These are phyloP conservation scores for Stemphylium lycopersici DNA, from an alignment of 2,329 filamentous ascomycete species.

Conservation along the genomic window DNA sequence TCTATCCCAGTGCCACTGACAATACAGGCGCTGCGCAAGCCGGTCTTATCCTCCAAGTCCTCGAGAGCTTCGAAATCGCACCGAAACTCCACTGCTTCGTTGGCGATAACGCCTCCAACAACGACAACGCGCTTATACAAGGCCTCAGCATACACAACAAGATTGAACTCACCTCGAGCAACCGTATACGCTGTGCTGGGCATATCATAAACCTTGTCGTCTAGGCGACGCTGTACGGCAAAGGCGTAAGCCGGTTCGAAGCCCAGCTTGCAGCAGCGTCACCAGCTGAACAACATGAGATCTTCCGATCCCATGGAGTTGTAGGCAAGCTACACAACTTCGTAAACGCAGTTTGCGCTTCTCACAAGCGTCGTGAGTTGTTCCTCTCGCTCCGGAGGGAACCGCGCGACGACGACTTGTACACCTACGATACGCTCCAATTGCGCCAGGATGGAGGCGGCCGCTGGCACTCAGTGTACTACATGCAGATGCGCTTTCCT, in stretches of 20 bases:
- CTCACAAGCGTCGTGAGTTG: slow-evolving; percentile 5
- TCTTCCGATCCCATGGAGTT: not conserved
- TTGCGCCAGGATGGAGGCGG: slow-evolving; percentile 10
- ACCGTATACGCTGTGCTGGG: slow-evolving; percentile 3
- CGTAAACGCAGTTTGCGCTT: slow-evolving; percentile 5
- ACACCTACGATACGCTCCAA: slow-evolving; percentile 2
- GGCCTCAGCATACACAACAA: not conserved
- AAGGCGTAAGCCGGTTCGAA: slow-evolving; percentile 5
- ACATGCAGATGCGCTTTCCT: slow-evolving; percentile 13
- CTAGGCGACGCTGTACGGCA: slow-evolving; percentile 6
- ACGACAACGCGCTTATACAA: slow-evolving; percentile 7
- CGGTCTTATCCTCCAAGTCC: not conserved
- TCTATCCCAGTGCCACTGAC: not conserved
- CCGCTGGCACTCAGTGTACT: slow-evolving; percentile 11
- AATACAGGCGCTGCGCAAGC: slow-evolving; percentile 5
- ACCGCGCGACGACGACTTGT: not conserved
- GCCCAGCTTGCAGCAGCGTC: not conserved
- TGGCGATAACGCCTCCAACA: slow-evolving; percentile 8
- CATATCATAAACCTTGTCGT: slow-evolving; percentile 6
- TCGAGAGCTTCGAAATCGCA: slow-evolving; percentile 4
- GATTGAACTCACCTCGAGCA: not conserved
- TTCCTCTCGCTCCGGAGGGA: not conserved
- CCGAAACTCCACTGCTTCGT: slow-evolving; percentile 7
- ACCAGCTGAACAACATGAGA: not conserved
- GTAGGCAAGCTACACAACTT: slow-evolving; percentile 12